Percentiles rank a stretch among this genome's conserved stretches.
These are phyloP conservation scores for Naganishia randhawae DNA, from an alignment of 768 basidiomycete species.

Conservation along the genomic window DNA sequence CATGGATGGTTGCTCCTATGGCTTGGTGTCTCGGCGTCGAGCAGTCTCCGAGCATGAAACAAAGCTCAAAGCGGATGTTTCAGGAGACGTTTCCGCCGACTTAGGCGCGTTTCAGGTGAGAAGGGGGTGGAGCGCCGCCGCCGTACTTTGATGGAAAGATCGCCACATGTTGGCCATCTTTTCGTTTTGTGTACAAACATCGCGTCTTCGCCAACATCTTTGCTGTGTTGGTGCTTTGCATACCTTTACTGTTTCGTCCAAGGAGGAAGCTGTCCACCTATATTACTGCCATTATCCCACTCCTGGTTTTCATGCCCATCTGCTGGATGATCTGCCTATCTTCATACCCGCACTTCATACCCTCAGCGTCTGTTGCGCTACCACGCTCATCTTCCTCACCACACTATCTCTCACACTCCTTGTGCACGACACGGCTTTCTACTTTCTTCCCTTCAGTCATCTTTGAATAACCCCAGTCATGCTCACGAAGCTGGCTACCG, in stretches of 20 bases:
- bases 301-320: neutral
- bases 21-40: neutral
- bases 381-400: neutral
- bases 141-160: neutral
- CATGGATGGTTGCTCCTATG: neutral
- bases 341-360: too few species aligned
- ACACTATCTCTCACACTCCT: neutral
- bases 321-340: neutral
- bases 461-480: neutral
- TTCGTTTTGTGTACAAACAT: neutral
- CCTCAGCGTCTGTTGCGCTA: neutral
- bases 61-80: conserved; percentile 1
- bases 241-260: neutral
- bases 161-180: neutral
- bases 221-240: neutral
- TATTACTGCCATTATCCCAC: neutral
- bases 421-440: neutral
- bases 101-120: neutral
- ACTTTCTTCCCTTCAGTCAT: too few species aligned
- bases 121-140: too few species aligned
- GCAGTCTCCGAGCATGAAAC: neutral
- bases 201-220: neutral
- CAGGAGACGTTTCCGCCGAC: neutral
- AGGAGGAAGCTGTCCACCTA: neutral
- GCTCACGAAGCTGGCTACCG: neutral